These are phyloP conservation scores for Elsinoe perseae DNA, from an alignment of 2,329 filamentous ascomycete species.

Conservation along the genomic window DNA sequence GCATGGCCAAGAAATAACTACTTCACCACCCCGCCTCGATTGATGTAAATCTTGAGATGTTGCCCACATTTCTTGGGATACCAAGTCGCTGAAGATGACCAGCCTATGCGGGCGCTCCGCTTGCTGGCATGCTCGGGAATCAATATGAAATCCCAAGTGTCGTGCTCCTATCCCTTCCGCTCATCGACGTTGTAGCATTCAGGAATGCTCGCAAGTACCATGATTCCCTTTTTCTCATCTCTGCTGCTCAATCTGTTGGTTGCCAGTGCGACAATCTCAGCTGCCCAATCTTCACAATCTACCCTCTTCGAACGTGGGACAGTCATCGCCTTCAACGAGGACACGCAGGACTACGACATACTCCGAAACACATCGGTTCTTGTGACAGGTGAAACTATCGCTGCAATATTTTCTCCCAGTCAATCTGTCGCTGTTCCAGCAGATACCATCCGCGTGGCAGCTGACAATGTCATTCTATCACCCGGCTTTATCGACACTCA, in stretches of 20 bases:
- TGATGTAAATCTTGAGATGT: not conserved
- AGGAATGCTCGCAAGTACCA: not conserved
- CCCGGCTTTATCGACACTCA: slow-evolving; percentile 41
- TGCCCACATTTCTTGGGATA: not conserved
- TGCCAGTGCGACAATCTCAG: not conserved
- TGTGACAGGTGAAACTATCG: slow-evolving; percentile 5
- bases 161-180: not conserved
- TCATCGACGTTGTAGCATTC: not conserved
- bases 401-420: not conserved
- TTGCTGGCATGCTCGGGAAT: not conserved
- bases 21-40: not conserved
- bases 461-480: slow-evolving; percentile 24
- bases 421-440: not conserved
- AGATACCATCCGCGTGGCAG: slow-evolving; percentile 35
- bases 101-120: not conserved
- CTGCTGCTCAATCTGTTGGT: not conserved
- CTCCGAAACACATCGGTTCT: slow-evolving; percentile 7
- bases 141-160: not conserved
- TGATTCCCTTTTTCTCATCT: not conserved
- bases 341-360: not conserved
- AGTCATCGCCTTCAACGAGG: slow-evolving; percentile 15
- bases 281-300: not conserved
- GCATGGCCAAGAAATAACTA: not conserved
- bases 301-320: slow-evolving; percentile 9
- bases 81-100: not conserved